These are phyloP conservation scores for Paspalum notatum DNA, from an alignment of 176 grass and related monocot genomes.

Conservation along the genomic window DNA sequence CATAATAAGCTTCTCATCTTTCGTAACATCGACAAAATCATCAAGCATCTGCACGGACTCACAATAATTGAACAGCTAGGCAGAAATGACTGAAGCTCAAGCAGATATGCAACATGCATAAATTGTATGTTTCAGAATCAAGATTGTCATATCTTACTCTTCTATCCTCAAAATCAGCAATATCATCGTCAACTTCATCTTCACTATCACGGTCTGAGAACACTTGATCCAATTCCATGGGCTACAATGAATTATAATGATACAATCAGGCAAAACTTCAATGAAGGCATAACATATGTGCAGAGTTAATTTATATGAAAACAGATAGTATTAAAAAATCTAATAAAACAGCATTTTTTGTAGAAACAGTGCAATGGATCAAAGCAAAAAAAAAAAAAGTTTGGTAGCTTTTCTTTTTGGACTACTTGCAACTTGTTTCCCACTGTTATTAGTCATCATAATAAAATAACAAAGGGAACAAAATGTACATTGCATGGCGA, in stretches of 20 bases:
- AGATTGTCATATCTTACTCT: conserved; percentile 65
- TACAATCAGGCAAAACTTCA: conserved; percentile 33
- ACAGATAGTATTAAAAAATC: not conserved
- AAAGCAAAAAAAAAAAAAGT: not conserved
- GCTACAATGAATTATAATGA: conserved; percentile 59
- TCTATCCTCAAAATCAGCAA: conserved; percentile 93
- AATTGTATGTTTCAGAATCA: conserved; percentile 23
- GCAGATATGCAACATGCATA: conserved; percentile 14
- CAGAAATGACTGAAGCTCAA: conserved; percentile 9
- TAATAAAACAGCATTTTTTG: conserved; percentile 5
- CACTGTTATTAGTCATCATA: not conserved
- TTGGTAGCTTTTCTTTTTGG: not conserved
- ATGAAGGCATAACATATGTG: conserved; percentile 8
- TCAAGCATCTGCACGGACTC: conserved; percentile 85
- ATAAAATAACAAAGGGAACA: not conserved
- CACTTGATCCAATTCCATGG: conserved; percentile 93
- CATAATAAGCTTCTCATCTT: conserved; percentile 98
- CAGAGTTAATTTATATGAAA: conserved; percentile 5
- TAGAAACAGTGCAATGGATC: not conserved
- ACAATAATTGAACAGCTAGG: conserved; percentile 32
- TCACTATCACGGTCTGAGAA: conserved; percentile 95
- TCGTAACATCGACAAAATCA: conserved; percentile 97
- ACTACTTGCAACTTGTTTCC: not conserved
- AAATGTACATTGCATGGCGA: not conserved
- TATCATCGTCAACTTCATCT: conserved; percentile 96